Evolutionary conservation across 345 rosid genomes (phyloP).

Genomic region (Trapa incisa): DNA sequence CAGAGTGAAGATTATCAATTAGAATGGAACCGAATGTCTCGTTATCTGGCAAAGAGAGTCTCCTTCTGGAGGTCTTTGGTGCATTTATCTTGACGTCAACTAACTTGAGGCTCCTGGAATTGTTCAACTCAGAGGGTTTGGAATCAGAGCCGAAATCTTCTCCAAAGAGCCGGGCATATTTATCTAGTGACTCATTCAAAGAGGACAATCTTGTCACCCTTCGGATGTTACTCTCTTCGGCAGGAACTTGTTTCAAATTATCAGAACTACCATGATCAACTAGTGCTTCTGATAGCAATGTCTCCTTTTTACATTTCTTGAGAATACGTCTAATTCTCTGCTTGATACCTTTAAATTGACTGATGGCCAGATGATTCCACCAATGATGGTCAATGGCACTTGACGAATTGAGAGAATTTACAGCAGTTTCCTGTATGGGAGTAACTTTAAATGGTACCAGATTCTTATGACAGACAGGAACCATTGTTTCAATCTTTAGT

Average conservation of each 20-base stretch:
- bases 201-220: slow-evolving; percentile 31
- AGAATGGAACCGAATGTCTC: slow-evolving; percentile 47
- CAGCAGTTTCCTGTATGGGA: not conserved
- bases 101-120: slow-evolving; percentile 51
- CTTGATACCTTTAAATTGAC: slow-evolving; percentile 42
- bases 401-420: not conserved
- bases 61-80: slow-evolving; percentile 44
- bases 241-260: slow-evolving; percentile 11
- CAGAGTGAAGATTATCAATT: slow-evolving; percentile 16
- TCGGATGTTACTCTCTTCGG: slow-evolving; percentile 2
- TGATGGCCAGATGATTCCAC: slow-evolving; percentile 32
- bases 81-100: slow-evolving; percentile 26
- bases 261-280: slow-evolving; percentile 7
- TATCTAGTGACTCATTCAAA: slow-evolving; percentile 38
- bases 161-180: slow-evolving; percentile 43
- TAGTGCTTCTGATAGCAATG: not conserved
- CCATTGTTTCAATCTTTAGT: not conserved
- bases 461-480: slow-evolving; percentile 9
- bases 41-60: slow-evolving; percentile 67
- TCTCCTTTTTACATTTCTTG: slow-evolving; percentile 29
- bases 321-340: slow-evolving; percentile 42
- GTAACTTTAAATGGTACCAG: not conserved
- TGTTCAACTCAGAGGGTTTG: slow-evolving; percentile 15
- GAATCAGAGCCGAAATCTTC: slow-evolving; percentile 24
- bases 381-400: slow-evolving; percentile 26